Evolutionary conservation across 2,329 filamentous ascomycete genomes (phyloP), one percentile per base, ranked within the genome.

Genomic region (Corynespora cassiicola): DNA sequence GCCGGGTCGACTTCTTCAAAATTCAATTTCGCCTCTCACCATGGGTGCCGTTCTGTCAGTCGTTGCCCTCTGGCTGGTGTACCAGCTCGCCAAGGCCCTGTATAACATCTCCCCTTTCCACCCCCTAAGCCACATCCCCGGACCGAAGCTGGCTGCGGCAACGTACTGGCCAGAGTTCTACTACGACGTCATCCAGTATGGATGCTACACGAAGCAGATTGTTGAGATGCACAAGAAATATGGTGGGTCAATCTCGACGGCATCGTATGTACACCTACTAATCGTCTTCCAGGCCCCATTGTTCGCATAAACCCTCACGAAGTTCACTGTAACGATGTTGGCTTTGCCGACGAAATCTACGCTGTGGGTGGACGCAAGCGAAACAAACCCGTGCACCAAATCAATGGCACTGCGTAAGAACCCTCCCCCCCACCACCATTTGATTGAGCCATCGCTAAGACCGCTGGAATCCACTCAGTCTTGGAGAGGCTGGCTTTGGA

Each of bases 111-210:
- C 19, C 24, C 21, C 24, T 20, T 28, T 68, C 12, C 52, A 58
- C 29, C 63, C 63, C 2, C 31, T 69, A 14, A 47, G 53, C 15
- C 31, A 47, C 17, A 60, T 69, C 21, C 65, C 65, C 6, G 65
- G 65, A 9, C 63, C 63, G 6, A 65, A 46, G 35, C 28, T 69
- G 11, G 61, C 66, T 7, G 68, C 66, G 7, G 52, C 63, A 14
- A 66, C 67, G 1, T 55, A 56, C 17, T 47, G 52, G 36, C 66
- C 65, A 4, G 65, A 70, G 20, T 60, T 65, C 15, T 71, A 68
- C 39, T 57, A 68, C 42, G 67, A 72, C 51, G 53, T 65, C 7
- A 29, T 65, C 11, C 43, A 47, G 18, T 49, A 50, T 9, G 66
- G 65, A 1, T 54, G 58, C 31, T 69, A 62, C 27, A 54, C 55